Evolutionary conservation across 148 eudicot species (phyloP).

Genomic region (Cornus controversa): DNA sequence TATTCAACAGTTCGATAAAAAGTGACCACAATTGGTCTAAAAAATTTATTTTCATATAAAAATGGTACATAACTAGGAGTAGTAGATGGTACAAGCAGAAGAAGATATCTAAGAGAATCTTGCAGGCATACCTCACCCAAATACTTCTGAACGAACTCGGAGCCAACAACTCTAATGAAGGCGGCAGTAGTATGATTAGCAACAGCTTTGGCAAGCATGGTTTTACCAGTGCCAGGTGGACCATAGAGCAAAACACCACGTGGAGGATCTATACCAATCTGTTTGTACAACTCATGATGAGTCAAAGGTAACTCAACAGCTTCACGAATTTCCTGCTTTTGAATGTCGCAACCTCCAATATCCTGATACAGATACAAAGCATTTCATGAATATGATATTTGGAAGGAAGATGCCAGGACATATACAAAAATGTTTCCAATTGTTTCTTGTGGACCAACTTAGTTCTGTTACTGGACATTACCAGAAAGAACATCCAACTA

Average conservation of each 20-base stretch:
- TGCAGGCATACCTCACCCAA: conserved; percentile 71
- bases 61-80: neutral
- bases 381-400: no score
- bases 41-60: no score
- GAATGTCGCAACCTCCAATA: conserved; percentile 96
- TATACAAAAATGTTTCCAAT: neutral
- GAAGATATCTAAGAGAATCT: neutral
- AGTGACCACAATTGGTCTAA: neutral
- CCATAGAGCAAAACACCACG: conserved; percentile 92
- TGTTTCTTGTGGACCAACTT: neutral
- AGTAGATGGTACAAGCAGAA: neutral
- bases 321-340: conserved; percentile 95
- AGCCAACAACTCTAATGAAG: conserved; percentile 91
- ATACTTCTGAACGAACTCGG: conserved; percentile 92
- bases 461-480: neutral
- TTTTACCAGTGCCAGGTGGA: conserved; percentile 93
- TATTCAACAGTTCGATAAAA: no score
- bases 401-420: neutral
- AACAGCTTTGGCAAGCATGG: conserved; percentile 97
- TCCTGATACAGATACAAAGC: conserved; percentile 40
- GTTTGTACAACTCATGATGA: conserved; percentile 88
- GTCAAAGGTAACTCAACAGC: conserved; percentile 97
- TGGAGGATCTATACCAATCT: conserved; percentile 93
- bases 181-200: conserved; percentile 92
- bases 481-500: no score